Base-by-base conservation (phyloP, 108 stramenopile genomes). In the Cyclostephanos tholiformis region DNA sequence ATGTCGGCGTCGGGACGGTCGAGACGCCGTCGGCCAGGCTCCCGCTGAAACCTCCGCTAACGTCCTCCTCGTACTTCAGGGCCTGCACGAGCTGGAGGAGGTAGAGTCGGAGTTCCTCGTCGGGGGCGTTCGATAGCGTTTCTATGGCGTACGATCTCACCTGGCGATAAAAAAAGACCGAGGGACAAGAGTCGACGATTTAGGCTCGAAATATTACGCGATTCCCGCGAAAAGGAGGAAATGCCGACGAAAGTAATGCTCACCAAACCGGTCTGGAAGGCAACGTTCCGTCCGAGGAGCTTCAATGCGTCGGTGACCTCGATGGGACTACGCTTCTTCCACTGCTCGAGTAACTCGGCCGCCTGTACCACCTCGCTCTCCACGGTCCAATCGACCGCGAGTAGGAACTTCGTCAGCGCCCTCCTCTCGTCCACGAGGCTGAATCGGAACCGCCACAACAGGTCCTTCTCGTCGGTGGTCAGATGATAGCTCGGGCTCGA, bases 21-120 rank as follows among this genome's bases (percentile, higher is more conserved):
- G 70, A 32, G n/a, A 29, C 46, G 14, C 17, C 36, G 35, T 64
- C 72, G 38, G 75, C 71, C 63, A 23, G 38, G 0, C 71, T 38
- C 26, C 43, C 44, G 55, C 59, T 62, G 13, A 65, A 71, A 14
- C 80, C 80, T 38, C 80, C 80, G 26, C 78, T 81, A 8, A 78
- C 52, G 50, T 73, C 69, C 46, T 79, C 89, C 81, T 99, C 97
- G 73, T 98, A 99, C 72, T 97, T 95, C 17, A 99, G 72, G 17
- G 97, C 99, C 85, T 98, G 98, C 16, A 99, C 99, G 3, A 99
- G 83, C 79, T 99, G 99, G 22, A 99, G 84, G 17, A 99, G 80
- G 74, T 97, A 99, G 6, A 97, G 78, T 32, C 87, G 85, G n/a
- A 99, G 80, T 75, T 98, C 98, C 35, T 93, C 95, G 72, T 98